Evolutionary conservation across 2,329 filamentous ascomycete species (phyloP).

Genomic region (Lasiodiplodia hormozganensis): DNA sequence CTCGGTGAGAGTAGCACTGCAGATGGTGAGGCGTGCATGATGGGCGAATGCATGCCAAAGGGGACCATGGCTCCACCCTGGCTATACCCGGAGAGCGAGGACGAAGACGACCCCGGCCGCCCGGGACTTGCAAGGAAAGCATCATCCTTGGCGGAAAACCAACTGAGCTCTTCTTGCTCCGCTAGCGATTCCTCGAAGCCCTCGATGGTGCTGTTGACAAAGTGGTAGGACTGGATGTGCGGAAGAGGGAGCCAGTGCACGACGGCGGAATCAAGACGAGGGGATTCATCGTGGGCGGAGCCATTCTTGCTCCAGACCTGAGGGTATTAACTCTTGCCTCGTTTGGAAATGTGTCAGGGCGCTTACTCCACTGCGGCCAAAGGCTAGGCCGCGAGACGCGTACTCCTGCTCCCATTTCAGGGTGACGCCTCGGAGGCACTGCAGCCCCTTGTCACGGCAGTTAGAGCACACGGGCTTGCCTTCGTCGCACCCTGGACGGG

Average conservation of each 20-base stretch:
- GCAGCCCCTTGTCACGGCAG: constrained; percentile 45
- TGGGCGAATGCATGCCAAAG: not conserved
- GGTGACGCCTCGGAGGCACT: constrained; percentile 42
- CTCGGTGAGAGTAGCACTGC: constrained; percentile 33
- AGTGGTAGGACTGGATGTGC: constrained; percentile 35
- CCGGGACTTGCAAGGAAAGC: not conserved
- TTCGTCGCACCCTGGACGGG: constrained; percentile 44
- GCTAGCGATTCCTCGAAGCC: constrained; percentile 29
- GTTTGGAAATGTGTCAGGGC: not conserved
- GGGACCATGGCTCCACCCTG: not conserved
- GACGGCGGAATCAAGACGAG: constrained; percentile 24
- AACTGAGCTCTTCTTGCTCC: constrained; percentile 20
- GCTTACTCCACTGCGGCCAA: constrained; percentile 48
- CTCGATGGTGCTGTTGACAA: constrained; percentile 33
- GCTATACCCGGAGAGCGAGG: constrained; percentile 13
- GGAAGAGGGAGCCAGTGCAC: constrained; percentile 34
- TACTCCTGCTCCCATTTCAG: constrained; percentile 48
- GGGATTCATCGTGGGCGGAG: constrained; percentile 28
- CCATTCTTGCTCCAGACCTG: constrained; percentile 44
- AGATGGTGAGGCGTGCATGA: constrained; percentile 33
- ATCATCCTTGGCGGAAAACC: constrained; percentile 1
- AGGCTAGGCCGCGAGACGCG: constrained; percentile 49
- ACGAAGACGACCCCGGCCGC: constrained; percentile 19
- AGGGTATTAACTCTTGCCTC: not conserved
- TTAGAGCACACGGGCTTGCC: constrained; percentile 47